Conservation (phyloP, 768 basidiomycete species). For the Collybia sp. region DNA sequence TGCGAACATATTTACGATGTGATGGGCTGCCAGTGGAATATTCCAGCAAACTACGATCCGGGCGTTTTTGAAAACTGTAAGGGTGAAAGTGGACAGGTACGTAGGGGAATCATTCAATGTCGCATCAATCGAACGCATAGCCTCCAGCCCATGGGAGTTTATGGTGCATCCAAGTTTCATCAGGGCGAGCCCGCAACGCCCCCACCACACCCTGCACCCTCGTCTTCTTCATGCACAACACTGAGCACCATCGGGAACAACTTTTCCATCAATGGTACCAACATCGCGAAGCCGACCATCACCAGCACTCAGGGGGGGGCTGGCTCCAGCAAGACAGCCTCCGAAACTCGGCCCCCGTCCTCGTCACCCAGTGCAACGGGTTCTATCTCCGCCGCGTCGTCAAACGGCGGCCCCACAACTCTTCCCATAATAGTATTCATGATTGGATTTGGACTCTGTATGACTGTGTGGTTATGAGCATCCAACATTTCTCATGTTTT, state of each 20-base stretch:
- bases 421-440: too few species aligned
- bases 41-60: background rate
- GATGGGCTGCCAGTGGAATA: conserved; percentile 11
- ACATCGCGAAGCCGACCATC: background rate
- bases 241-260: background rate
- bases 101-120: background rate
- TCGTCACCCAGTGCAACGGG: too few species aligned
- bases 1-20: conserved; percentile 17
- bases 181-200: background rate
- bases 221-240: background rate
- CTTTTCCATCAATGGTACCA: background rate
- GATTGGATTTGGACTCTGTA: too few species aligned
- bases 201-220: background rate
- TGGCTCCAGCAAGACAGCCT: too few species aligned
- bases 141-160: background rate
- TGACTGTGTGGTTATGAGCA: too few species aligned
- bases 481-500: too few species aligned
- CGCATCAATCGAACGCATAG: background rate
- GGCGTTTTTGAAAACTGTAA: background rate
- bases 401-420: too few species aligned
- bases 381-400: too few species aligned
- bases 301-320: background rate
- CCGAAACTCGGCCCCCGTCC: too few species aligned
- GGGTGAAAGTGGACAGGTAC: background rate
- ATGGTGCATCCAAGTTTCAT: background rate